These are phyloP conservation scores for Leccinum incarnatum DNA, from an alignment of 768 basidiomycete species.

Conservation along the genomic window DNA sequence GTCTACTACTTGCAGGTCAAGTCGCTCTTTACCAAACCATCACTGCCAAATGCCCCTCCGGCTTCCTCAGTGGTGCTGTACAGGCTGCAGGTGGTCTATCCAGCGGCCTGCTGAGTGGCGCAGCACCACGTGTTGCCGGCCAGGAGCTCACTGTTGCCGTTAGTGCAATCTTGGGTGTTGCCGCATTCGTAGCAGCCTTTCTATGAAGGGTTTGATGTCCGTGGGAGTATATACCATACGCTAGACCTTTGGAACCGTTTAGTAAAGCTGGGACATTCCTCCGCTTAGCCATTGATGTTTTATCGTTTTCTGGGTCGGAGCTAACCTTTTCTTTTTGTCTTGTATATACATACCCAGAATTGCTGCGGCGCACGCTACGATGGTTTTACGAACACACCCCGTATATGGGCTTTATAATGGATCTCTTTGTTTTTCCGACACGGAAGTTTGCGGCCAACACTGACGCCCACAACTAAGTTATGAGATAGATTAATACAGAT, in stretches of 20 bases:
- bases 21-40: constrained; percentile 61
- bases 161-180: constrained; percentile 33
- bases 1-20: constrained; percentile 67
- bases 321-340: constrained; percentile 12
- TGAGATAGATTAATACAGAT: constrained; percentile 1
- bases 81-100: constrained; percentile 65
- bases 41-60: constrained; percentile 58
- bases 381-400: background rate
- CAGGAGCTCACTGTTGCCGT: constrained; percentile 29
- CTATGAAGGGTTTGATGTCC: constrained; percentile 16
- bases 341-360: constrained; percentile 27
- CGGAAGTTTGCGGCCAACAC: constrained; percentile 1
- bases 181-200: constrained; percentile 32
- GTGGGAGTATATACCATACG: constrained; percentile 19
- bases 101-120: constrained; percentile 32
- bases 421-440: constrained; percentile 1
- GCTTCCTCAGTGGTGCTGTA: constrained; percentile 67
- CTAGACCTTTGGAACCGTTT: constrained; percentile 19
- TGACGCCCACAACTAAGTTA: background rate
- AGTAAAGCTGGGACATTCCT: constrained; percentile 22
- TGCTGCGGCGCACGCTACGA: constrained; percentile 6
- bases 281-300: constrained; percentile 10
- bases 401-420: background rate
- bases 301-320: constrained; percentile 6
- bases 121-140: constrained; percentile 24